phyloP scores from a whole-genome alignment of 2,329 filamentous ascomycete genomes.

The Lachnellula occidentalis region DNA sequence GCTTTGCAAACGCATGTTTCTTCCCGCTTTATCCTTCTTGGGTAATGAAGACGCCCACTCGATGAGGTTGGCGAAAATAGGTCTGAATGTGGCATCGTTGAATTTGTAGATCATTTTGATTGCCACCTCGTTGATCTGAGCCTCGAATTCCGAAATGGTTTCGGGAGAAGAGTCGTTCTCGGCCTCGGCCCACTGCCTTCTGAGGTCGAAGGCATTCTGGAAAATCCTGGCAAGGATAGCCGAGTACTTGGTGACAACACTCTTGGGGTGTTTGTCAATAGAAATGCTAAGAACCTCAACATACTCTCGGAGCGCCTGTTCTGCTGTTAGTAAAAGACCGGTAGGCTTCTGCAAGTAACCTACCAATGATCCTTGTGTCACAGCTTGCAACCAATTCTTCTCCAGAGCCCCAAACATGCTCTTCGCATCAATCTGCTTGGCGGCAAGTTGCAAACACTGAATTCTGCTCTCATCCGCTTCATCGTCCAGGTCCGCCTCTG shows the following conservation, averaged over 20 bases:
- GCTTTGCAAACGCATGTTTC: slow-evolving; percentile 60
- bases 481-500: slow-evolving; percentile 53
- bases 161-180: slow-evolving; percentile 37
- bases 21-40: slow-evolving; percentile 55
- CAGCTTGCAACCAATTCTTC: slow-evolving; percentile 64
- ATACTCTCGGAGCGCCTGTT: slow-evolving; percentile 60
- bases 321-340: slow-evolving; percentile 13
- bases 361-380: slow-evolving; percentile 56
- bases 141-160: slow-evolving; percentile 56
- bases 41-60: slow-evolving; percentile 68
- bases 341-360: slow-evolving; percentile 28
- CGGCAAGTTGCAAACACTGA: slow-evolving; percentile 68
- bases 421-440: slow-evolving; percentile 71
- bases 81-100: slow-evolving; percentile 88
- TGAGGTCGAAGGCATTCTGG: slow-evolving; percentile 57
- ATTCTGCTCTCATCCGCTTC: slow-evolving; percentile 60
- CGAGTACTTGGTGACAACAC: slow-evolving; percentile 70
- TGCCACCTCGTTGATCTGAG: slow-evolving; percentile 60
- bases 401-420: slow-evolving; percentile 70
- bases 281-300: slow-evolving; percentile 64
- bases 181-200: slow-evolving; percentile 49
- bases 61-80: slow-evolving; percentile 79
- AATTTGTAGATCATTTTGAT: slow-evolving; percentile 95
- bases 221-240: slow-evolving; percentile 61
- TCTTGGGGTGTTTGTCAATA: slow-evolving; percentile 74